Base-by-base conservation (phyloP, 768 basidiomycete genomes). In the Termitomyces sp. region DNA sequence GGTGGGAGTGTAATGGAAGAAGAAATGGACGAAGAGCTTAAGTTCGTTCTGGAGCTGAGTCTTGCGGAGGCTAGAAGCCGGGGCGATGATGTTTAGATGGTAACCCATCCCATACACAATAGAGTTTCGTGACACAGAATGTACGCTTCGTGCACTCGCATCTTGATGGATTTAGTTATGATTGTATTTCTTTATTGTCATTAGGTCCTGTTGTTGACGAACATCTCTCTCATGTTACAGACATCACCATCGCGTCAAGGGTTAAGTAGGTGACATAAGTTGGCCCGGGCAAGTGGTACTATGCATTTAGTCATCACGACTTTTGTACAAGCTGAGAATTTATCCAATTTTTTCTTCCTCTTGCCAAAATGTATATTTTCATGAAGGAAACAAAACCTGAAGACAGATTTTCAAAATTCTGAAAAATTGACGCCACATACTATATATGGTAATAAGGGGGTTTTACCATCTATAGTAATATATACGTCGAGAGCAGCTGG, bases 1-100 rank as follows among this genome's bases (percentile, higher is more conserved):
- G 50, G 26, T 11, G 11, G 11, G 3, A 64, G 51, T 55, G 28
- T 30, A 41, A 53, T 54, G 30, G 58, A 49, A 0, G 75, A 75
- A 10, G 76, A 78, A 15, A 76, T 83, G 62, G 86, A 90, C 56
- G 85, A 80, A 15, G 87, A 89, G 60, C 62, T 90, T 66, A 75
- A 70, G 49, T 78, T 83, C 60, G 87, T 82, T 11, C 77, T 90
- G 12, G 84, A 85, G 68, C 66, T 90, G 67, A 90, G 89, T 65
- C 75, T 90, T 26, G 85, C 79, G 1, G 89, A 90, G 63, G 84
- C 83, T n/a, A 70, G 64, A 53, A 77, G 73, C 59, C 71, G 71
- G 3, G 71, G 70, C 17, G 69, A 71, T 49, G 50, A 63, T 55
- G 49, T 63, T 26, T 64, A 47, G 52, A 54, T 50, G 30, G 11